These are phyloP conservation scores for Acanthamoeba lenticulata DNA, from an alignment of 208 protist genomes.

Conservation along the genomic window DNA sequence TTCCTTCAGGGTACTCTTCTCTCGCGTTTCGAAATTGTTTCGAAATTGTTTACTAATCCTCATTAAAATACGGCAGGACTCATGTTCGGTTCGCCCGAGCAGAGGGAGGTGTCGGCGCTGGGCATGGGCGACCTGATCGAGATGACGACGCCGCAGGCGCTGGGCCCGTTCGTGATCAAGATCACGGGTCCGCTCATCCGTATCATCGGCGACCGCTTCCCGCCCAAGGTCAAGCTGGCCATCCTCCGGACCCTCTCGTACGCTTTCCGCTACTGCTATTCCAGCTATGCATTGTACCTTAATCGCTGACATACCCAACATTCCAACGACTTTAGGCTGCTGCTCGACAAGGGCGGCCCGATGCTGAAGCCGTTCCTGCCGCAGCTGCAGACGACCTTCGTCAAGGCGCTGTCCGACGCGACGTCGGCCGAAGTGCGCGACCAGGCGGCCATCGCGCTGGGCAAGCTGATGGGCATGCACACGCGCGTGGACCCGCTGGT, in stretches of 20 bases:
- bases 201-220: constrained; percentile 89
- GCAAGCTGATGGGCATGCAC: constrained; percentile 79
- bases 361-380: constrained; percentile 90
- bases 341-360: constrained; percentile 82
- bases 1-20: constrained; percentile 80
- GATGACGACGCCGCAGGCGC: constrained; percentile 78
- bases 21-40: background rate
- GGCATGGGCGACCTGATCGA: constrained; percentile 78
- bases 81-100: constrained; percentile 62
- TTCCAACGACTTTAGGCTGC: no score
- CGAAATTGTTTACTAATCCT: background rate
- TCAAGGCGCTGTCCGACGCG: constrained; percentile 85
- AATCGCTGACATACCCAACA: no score
- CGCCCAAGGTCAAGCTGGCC: constrained; percentile 87
- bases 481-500: constrained; percentile 81
- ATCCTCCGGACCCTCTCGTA: constrained; percentile 84
- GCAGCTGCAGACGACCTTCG: constrained; percentile 89
- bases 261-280: no score
- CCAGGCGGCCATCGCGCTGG: constrained; percentile 78
- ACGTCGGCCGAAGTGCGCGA: constrained; percentile 70
- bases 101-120: constrained; percentile 61
- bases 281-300: no score
- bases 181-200: constrained; percentile 91
- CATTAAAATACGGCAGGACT: background rate
- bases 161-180: constrained; percentile 87